These are phyloP conservation scores for Xylaria sp. DNA, from an alignment of 2,329 filamentous ascomycete genomes.

Conservation along the genomic window DNA sequence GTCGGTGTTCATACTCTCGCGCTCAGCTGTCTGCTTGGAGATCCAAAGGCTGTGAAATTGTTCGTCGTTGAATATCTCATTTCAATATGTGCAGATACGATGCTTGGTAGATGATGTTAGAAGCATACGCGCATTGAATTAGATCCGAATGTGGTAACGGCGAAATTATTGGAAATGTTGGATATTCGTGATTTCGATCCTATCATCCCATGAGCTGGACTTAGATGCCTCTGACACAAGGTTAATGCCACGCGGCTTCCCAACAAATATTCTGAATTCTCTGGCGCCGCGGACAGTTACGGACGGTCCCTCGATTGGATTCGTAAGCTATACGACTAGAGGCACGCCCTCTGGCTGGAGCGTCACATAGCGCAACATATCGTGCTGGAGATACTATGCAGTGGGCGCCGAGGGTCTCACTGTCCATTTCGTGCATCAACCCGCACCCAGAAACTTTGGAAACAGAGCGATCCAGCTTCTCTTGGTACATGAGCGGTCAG, in stretches of 20 bases:
- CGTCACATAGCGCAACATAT: background rate
- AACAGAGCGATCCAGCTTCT: background rate
- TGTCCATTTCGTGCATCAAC: background rate
- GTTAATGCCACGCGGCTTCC: no score
- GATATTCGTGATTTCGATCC: no score
- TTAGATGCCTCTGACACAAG: no score
- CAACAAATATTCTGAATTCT: no score
- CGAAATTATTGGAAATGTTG: no score
- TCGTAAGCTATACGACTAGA: background rate
- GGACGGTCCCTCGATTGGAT: no score
- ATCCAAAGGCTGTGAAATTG: background rate
- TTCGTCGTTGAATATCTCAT: background rate
- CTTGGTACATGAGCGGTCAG: background rate
- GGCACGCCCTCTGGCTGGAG: background rate
- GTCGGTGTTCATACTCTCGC: background rate
- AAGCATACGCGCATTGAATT: background rate
- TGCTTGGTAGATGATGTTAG: background rate
- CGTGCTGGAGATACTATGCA: background rate
- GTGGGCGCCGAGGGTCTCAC: background rate
- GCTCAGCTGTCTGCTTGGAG: background rate
- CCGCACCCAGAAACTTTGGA: background rate
- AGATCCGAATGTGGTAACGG: background rate
- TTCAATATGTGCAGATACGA: background rate
- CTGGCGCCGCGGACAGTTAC: no score
- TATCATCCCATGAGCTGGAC: no score